These are phyloP conservation scores for Rhodamnia argentea DNA, from an alignment of 345 rosid species.

Conservation along the genomic window DNA sequence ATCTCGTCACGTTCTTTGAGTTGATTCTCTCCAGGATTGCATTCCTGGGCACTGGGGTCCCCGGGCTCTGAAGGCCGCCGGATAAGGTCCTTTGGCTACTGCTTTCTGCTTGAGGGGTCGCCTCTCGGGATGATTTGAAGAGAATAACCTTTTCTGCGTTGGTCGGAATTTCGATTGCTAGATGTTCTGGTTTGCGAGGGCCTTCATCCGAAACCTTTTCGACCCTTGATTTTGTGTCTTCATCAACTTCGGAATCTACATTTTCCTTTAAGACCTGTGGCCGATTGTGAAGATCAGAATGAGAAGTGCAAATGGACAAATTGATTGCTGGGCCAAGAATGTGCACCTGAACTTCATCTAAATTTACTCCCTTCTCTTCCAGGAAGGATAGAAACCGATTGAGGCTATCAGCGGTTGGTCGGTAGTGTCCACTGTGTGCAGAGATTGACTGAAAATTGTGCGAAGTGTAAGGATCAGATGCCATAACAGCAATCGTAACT, in stretches of 20 bases:
- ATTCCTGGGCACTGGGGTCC: slow-evolving; percentile 42
- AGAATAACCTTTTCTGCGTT: slow-evolving; percentile 5
- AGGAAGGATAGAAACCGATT: slow-evolving; percentile 18
- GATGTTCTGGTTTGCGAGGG: neutral
- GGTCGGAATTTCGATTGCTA: slow-evolving; percentile 3
- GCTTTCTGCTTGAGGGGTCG: slow-evolving; percentile 6
- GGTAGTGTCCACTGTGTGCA: slow-evolving; percentile 26
- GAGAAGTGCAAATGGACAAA: neutral
- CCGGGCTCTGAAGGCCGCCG: slow-evolving; percentile 64
- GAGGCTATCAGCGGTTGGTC: slow-evolving; percentile 22
- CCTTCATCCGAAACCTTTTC: neutral
- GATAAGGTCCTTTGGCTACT: slow-evolving; percentile 57
- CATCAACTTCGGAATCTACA: slow-evolving; percentile 48
- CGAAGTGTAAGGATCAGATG: neutral
- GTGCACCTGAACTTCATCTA: slow-evolving; percentile 20
- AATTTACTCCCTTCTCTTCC: slow-evolving; percentile 16
- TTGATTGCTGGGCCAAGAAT: neutral
- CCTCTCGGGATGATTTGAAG: slow-evolving; percentile 5
- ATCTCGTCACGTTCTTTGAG: slow-evolving; percentile 52
- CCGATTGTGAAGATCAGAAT: neutral
- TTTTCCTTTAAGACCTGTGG: slow-evolving; percentile 35
- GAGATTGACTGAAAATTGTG: slow-evolving; percentile 16
- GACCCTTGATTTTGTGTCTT: slow-evolving; percentile 7
- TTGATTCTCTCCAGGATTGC: slow-evolving; percentile 55
- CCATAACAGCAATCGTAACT: neutral